Base-by-base conservation (phyloP, 768 basidiomycete species). In the Cystofilobasidium bisporidii region DNA sequence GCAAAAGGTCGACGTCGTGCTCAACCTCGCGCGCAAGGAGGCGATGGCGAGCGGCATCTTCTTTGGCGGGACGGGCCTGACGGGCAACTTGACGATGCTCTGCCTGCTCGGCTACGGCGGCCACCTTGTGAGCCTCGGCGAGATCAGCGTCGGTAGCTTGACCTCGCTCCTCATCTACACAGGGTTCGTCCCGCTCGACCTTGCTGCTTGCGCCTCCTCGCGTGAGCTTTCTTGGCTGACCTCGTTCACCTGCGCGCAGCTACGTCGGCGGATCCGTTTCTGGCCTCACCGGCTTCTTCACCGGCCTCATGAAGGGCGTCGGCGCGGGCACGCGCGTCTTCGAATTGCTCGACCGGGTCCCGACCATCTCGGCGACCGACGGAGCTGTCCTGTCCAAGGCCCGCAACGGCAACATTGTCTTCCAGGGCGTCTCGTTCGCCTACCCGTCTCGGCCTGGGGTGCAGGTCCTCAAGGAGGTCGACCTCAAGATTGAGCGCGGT, bases 41-140 rank as follows among this genome's bases (percentile, higher is more conserved):
- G 90, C 93, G 1, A 80, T 88, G 70, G 94, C 94, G 0, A 87
- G 85, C 65, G 91, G 87, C 4, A 86, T 96, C 61, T 99, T 99
- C 79, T 96, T 88, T 76, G 94, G 92, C 22, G 75, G 74, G 20
- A 76, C 77, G 26, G 79, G 90, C 0, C 88, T 90, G 86, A 91
- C 91, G 64, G 93, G 94, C 15, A 98, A 98, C 74, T 81, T 94
- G 62, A 92, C 94, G 0, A 77, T 97, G 57, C 80, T 99, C 53
- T 88, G 86, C 58, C 78, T 99, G 32, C 80, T 99, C 38, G 91
- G 91, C 53, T 99, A 96, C 73, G 94, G 91, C 62, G 94, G 94
- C 2, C 88, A 87, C 24, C 83, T 99, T 5, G 94, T 99, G 33
- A 88, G 90, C 20, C 81, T 81, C 58, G 90, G 91, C 3, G 84